Conservation (phyloP, 2,329 filamentous ascomycete species). For the Diaporthe ilicicola region DNA sequence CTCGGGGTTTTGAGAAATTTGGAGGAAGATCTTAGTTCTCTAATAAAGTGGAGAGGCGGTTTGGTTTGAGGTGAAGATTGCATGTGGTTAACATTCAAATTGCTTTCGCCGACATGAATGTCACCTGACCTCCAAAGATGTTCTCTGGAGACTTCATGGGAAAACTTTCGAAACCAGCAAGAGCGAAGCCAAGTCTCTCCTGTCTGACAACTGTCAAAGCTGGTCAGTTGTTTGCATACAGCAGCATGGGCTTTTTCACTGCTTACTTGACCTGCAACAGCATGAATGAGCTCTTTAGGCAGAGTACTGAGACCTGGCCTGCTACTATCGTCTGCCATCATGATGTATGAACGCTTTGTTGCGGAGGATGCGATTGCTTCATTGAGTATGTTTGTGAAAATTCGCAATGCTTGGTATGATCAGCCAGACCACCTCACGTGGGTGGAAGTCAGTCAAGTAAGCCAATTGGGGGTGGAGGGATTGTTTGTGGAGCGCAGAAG, state of each 20-base stretch:
- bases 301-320: too few species aligned
- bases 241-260: background rate
- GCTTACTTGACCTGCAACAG: background rate
- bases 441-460: background rate
- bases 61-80: background rate
- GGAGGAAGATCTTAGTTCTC: background rate
- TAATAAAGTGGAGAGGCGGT: background rate
- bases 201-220: background rate
- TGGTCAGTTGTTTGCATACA: background rate
- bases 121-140: background rate
- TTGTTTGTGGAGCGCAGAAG: background rate
- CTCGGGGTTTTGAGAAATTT: too few species aligned
- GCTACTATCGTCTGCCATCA: background rate
- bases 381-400: background rate
- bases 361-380: too few species aligned
- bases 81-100: background rate
- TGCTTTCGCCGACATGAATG: background rate
- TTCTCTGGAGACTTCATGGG: background rate
- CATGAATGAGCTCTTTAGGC: background rate
- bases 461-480: background rate
- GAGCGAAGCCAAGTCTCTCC: background rate
- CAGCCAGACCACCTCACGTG: background rate
- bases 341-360: background rate
- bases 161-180: background rate
- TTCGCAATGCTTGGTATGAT: background rate